Conservation (phyloP, 495 filamentous ascomycete genomes). For the Pyronema domesticum region DNA sequence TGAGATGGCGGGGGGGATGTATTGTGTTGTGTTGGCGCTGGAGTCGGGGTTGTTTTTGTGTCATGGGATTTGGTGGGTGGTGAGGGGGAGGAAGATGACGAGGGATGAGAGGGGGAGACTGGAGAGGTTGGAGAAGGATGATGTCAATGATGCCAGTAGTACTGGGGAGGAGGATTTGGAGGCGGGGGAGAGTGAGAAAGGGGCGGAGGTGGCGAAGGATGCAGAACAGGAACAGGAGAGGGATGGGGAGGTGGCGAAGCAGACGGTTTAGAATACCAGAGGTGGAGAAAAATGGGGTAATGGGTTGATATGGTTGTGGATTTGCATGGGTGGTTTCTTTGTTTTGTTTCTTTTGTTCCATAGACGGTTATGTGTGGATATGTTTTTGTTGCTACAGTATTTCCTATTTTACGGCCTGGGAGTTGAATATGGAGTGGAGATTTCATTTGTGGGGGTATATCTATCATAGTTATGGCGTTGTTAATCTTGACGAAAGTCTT, state of each 20-base stretch:
- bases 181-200: background rate
- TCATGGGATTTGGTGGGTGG: constrained; percentile 42
- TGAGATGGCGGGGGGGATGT: constrained; percentile 47
- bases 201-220: no score
- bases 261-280: no score
- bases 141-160: background rate
- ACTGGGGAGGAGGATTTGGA: background rate
- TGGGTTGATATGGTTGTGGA: constrained; percentile 1
- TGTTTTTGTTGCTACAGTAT: constrained; percentile 4
- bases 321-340: background rate
- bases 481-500: no score
- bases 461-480: no score
- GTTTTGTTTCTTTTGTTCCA: background rate
- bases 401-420: background rate
- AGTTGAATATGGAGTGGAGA: no score
- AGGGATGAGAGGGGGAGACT: constrained; percentile 38
- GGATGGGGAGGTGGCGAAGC: no score
- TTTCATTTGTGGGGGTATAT: no score
- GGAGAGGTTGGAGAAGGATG: constrained; percentile 27
- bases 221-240: no score
- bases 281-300: constrained; percentile 8
- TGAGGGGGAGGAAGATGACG: constrained; percentile 39
- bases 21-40: constrained; percentile 47
- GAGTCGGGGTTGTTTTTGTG: constrained; percentile 53
- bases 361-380: background rate